These are phyloP conservation scores for Metschnikowia henanensis DNA, from an alignment of 805 yeast genomes.

Conservation along the genomic window DNA sequence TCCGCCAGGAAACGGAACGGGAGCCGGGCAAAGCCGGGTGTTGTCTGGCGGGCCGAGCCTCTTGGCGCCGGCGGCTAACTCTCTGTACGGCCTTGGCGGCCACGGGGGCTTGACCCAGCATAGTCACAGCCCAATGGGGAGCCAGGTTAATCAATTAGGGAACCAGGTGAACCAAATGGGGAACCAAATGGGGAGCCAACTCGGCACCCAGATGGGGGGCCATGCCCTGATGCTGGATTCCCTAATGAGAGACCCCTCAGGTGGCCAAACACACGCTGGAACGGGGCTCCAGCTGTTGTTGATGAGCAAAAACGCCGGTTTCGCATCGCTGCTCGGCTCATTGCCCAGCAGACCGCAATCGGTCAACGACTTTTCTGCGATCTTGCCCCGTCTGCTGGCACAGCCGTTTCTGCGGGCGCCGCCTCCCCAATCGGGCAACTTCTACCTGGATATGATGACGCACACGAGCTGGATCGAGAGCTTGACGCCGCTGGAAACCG, in stretches of 20 bases:
- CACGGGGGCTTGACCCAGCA: background rate
- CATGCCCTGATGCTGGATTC: conserved; percentile 7
- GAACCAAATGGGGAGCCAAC: too few relatives aligned
- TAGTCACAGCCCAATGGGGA: too few relatives aligned
- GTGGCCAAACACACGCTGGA: conserved; percentile 19
- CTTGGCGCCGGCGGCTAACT: conserved; percentile 20
- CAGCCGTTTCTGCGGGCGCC: conserved; percentile 9
- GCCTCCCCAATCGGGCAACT: conserved; percentile 7
- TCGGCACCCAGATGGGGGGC: conserved; percentile 1
- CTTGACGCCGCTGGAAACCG: conserved; percentile 51
- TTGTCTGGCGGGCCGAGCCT: conserved; percentile 16
- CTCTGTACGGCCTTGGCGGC: conserved; percentile 7
- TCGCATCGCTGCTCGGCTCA: conserved; percentile 30
- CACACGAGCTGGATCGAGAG: conserved; percentile 33
- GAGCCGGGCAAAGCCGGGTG: conserved; percentile 2
- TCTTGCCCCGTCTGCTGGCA: conserved; percentile 12
- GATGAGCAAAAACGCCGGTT: conserved; percentile 23
- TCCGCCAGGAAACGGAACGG: background rate
- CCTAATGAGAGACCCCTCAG: conserved; percentile 21
- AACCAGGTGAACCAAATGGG: too few relatives aligned
- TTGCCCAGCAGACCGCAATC: conserved; percentile 43
- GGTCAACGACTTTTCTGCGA: conserved; percentile 37
- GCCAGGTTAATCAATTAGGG: too few relatives aligned
- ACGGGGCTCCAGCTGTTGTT: conserved; percentile 26
- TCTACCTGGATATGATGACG: conserved; percentile 46